Conservation (phyloP, 1,284 basidiomycete species). For the Microbotryum violaceum region DNA sequence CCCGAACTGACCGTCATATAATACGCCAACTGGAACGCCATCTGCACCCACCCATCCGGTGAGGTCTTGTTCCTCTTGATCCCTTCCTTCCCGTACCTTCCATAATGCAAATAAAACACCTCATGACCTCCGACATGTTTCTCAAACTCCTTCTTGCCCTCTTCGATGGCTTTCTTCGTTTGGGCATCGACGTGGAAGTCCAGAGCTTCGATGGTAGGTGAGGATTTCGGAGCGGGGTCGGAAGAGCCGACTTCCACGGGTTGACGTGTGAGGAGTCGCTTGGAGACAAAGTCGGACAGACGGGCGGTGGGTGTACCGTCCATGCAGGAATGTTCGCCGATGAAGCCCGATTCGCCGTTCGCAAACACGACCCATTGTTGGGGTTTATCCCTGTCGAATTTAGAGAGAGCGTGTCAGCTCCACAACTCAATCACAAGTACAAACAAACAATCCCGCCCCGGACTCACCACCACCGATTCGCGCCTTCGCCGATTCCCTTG, state of each 20-base stretch:
- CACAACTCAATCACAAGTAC: conserved; percentile 40
- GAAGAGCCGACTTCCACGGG: conserved; percentile 32
- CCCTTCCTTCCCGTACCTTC: conserved; percentile 69
- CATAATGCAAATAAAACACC: conserved; percentile 58
- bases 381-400: conserved; percentile 62
- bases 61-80: conserved; percentile 78
- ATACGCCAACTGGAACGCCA: conserved; percentile 80
- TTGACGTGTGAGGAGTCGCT: conserved; percentile 49
- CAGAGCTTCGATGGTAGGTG: conserved; percentile 47
- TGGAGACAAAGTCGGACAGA: conserved; percentile 64
- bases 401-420: too few species aligned
- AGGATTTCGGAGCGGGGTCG: conserved; percentile 49
- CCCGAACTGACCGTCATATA: conserved; percentile 40
- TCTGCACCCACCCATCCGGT: conserved; percentile 88
- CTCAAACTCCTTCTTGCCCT: conserved; percentile 53
- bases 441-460: neutral
- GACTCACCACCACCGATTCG: conserved; percentile 42
- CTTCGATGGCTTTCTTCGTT: conserved; percentile 49
- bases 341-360: conserved; percentile 67
- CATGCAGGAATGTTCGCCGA: conserved; percentile 90
- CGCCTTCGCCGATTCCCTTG: conserved; percentile 39
- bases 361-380: conserved; percentile 72
- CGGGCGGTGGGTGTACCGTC: conserved; percentile 61
- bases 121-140: conserved; percentile 61
- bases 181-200: conserved; percentile 58